Conservation (phyloP, 208 protist species). For the Trypanosoma avium region DNA sequence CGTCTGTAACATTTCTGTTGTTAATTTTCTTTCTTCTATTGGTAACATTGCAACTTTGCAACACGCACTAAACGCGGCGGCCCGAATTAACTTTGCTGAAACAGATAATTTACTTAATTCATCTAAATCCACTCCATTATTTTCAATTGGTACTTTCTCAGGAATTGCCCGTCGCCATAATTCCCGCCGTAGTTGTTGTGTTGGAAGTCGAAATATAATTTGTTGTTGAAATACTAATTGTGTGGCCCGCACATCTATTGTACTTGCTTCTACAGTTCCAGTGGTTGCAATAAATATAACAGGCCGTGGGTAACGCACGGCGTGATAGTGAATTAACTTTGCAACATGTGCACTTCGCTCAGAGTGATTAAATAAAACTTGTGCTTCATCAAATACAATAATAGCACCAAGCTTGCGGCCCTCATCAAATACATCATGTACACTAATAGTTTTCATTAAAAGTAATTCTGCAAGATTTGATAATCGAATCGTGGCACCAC, state of each 20-base stretch:
- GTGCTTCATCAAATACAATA: slow-evolving; percentile 87
- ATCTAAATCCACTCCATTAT: slow-evolving; percentile 57
- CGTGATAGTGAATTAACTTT: slow-evolving; percentile 84
- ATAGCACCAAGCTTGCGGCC: slow-evolving; percentile 80
- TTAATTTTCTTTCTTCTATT: slow-evolving; percentile 40
- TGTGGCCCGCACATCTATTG: slow-evolving; percentile 47
- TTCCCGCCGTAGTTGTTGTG: slow-evolving; percentile 49
- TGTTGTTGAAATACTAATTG: slow-evolving; percentile 58
- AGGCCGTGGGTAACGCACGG: slow-evolving; percentile 62
- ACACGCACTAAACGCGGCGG: slow-evolving; percentile 76
- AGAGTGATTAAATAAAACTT: slow-evolving; percentile 81
- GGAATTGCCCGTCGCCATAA: slow-evolving; percentile 78
- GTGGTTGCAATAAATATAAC: slow-evolving; percentile 87
- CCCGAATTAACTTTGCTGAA: slow-evolving; percentile 74
- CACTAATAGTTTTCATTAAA: slow-evolving; percentile 44
- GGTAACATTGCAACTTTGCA: slow-evolving; percentile 67
- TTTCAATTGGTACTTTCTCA: slow-evolving; percentile 52
- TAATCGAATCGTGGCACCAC: slow-evolving; percentile 80
- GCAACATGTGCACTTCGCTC: slow-evolving; percentile 57
- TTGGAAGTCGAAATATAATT: slow-evolving; percentile 62
- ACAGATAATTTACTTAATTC: slow-evolving; percentile 43
- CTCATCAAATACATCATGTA: slow-evolving; percentile 79
- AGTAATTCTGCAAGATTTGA: slow-evolving; percentile 80
- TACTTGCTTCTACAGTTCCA: slow-evolving; percentile 24
- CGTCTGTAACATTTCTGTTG: slow-evolving; percentile 66